Evolutionary conservation across 2,329 filamentous ascomycete species (phyloP).

Genomic region (Monosporascus sp.): DNA sequence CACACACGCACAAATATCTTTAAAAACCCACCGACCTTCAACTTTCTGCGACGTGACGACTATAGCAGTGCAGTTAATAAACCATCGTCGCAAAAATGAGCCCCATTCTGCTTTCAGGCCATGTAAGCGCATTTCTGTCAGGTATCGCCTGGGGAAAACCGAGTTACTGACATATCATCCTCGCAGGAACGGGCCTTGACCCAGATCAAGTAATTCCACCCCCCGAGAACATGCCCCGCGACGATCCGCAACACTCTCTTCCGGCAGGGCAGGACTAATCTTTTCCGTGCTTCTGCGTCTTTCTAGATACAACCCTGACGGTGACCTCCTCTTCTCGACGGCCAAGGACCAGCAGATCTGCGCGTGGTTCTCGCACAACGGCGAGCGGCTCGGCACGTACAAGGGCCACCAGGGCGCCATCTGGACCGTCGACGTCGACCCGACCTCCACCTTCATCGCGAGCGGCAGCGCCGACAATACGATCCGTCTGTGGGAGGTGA

Average conservation of each 20-base stretch:
- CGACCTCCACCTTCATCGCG: constrained; percentile 84
- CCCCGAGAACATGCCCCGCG: constrained; percentile 4
- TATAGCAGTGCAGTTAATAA: constrained; percentile 8
- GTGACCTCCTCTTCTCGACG: constrained; percentile 93
- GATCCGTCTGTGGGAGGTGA: constrained; percentile 93
- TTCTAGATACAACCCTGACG: constrained; percentile 80
- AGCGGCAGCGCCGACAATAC: constrained; percentile 98
- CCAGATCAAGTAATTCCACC: constrained; percentile 69
- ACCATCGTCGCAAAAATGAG: constrained; percentile 65
- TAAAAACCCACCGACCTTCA: background rate
- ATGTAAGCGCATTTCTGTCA: constrained; percentile 46
- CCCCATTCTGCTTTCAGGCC: constrained; percentile 91
- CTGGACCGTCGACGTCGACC: constrained; percentile 97
- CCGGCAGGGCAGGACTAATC: background rate
- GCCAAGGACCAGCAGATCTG: constrained; percentile 96
- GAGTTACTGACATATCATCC: constrained; percentile 10
- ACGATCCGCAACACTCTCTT: background rate
- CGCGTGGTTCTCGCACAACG: constrained; percentile 96
- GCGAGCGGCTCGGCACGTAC: constrained; percentile 95
- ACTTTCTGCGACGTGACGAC: constrained; percentile 1
- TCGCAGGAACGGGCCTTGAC: constrained; percentile 81
- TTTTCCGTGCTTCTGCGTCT: constrained; percentile 3
- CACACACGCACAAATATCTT: background rate
- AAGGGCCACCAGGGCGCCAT: constrained; percentile 95
- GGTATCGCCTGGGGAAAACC: background rate